Base-by-base conservation (phyloP, 495 filamentous ascomycete genomes). In the Sordaria brevicollis region DNA sequence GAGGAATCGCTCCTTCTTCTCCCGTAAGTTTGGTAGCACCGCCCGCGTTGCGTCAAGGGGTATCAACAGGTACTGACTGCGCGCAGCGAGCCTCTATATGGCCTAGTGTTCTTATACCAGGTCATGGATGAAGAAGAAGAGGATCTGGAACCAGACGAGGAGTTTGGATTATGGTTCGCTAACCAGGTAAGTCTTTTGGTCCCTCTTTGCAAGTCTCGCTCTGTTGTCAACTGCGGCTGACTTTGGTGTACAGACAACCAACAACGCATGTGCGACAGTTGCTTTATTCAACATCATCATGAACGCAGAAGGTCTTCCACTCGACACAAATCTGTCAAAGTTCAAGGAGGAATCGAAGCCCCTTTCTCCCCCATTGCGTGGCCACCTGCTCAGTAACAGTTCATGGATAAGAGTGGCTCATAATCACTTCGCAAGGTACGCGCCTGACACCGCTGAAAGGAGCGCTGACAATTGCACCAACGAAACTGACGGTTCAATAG, bases 201-300 rank as follows among this genome's bases (percentile, higher is more conserved):
- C 6, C n/a, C 17, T 15, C 6, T 5, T 15, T 21, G n/a, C 21
- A n/a, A 8, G 49, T 13, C 49, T 62, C 25, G 5, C 49, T 31
- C 49, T 29, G 17, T 10, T 38, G 35, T 19, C 17, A 9, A 21
- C 69, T 70, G n/a, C 67, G 13, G 69, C 68, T 33, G 19, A 71
- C 21, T 2, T 29, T 31, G 66, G 3, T 4, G n/a, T 33, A 19
- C 70, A 93, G 91, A 92, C 92, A 0, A 88, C 88, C 3, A 83
- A 86, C 34, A 95, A 95, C 80, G 88, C 92, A 15, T 99, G 95
- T 79, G 94, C 92, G 17, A 94, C 92, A 34, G 87, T 96, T 21
- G 94, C 95, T 4, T 79, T 97, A 66, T 80, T 97, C 31, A 97
- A 97, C 68, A 95, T 97, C 68, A 83, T 97, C 74, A 94, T 96